phyloP scores from a whole-genome alignment of 371 early-diverging fungal species.

The Mucor lusitanicus region DNA sequence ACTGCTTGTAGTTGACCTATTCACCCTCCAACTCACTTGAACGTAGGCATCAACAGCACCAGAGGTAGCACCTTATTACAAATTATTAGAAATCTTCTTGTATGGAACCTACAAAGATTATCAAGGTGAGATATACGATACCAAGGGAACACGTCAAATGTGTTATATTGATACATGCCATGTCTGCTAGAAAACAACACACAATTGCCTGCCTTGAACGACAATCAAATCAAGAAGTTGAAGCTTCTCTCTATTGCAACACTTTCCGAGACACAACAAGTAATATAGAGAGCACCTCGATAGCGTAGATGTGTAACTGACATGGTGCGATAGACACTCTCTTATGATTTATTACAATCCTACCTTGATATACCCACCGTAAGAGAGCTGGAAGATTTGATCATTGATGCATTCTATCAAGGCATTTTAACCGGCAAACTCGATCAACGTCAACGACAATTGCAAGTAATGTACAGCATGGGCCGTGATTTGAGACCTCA shows the following conservation, averaged over 20 bases:
- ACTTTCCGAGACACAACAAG: constrained; percentile 64
- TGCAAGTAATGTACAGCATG: constrained; percentile 83
- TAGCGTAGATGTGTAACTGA: neutral
- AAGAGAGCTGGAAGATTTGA: constrained; percentile 81
- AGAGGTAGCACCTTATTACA: constrained; percentile 60
- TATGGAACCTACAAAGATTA: constrained; percentile 83
- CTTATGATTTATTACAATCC: constrained; percentile 65
- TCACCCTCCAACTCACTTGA: neutral
- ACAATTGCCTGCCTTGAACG: constrained; percentile 63
- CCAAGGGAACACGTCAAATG: neutral
- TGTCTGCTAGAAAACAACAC: constrained; percentile 37
- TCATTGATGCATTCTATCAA: constrained; percentile 86
- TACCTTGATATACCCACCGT: constrained; percentile 74
- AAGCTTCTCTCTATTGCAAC: constrained; percentile 79
- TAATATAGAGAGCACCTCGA: constrained; percentile 15
- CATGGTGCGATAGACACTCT: constrained; percentile 49
- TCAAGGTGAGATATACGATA: constrained; percentile 52
- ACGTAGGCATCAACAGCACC: constrained; percentile 60
- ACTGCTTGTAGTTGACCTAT: neutral
- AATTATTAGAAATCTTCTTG: constrained; percentile 70
- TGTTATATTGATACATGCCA: neutral
- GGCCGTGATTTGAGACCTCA: constrained; percentile 79
- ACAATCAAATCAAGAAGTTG: constrained; percentile 68
- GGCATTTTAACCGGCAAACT: constrained; percentile 77
- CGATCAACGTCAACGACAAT: constrained; percentile 73